Evolutionary conservation across 108 stramenopile species (phyloP).

Genomic region (Cylindrotheca fusiformis): DNA sequence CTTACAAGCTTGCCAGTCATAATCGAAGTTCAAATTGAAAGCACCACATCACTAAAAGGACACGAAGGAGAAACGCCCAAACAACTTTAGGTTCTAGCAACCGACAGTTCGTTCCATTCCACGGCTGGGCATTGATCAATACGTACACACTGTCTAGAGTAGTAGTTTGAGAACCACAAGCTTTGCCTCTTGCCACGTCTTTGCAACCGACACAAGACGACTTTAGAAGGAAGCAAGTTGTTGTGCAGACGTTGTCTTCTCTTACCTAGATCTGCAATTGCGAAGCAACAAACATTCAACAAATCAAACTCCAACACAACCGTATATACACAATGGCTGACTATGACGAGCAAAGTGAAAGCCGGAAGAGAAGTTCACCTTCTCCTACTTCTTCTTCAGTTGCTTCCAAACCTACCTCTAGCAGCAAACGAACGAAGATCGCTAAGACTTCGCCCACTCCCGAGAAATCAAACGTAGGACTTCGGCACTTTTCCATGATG

Average conservation of each 20-base stretch:
- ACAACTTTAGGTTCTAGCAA: too few relatives aligned
- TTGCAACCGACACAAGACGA: too few relatives aligned
- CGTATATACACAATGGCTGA: constrained; percentile 10
- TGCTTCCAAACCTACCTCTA: not conserved
- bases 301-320: not conserved
- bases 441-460: constrained; percentile 15
- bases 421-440: constrained; percentile 8
- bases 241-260: not conserved
- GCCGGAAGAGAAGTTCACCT: constrained; percentile 10
- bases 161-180: too few relatives aligned
- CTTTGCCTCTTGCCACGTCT: too few relatives aligned
- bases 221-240: too few relatives aligned
- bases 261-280: not conserved
- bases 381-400: constrained; percentile 13
- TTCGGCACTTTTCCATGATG: constrained; percentile 91
- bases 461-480: constrained; percentile 37
- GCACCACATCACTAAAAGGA: too few relatives aligned
- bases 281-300: not conserved
- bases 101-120: constrained; percentile 1
- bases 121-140: not conserved
- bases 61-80: too few relatives aligned
- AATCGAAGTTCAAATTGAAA: not conserved
- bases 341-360: constrained; percentile 13
- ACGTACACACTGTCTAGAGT: not conserved
- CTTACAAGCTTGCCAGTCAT: not conserved